phyloP scores from a whole-genome alignment of 176 grass and related monocot species.

The Cenchrus americanus region DNA sequence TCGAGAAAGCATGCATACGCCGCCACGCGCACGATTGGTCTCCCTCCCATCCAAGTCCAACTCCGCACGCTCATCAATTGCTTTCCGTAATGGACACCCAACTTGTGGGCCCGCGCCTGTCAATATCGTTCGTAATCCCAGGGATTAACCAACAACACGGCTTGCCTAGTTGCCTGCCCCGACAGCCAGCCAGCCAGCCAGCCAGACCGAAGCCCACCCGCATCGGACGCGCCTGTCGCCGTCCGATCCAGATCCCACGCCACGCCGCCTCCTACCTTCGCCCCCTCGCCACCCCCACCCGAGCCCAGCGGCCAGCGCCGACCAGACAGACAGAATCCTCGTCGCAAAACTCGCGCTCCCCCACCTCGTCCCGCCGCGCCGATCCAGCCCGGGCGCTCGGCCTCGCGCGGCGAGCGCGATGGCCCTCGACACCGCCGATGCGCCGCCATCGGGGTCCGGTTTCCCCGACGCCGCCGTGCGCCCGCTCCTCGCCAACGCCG shows the following conservation, averaged over 20 bases:
- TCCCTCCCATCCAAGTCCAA: no score
- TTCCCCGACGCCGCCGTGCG: constrained; percentile 35
- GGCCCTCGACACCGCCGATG: constrained; percentile 37
- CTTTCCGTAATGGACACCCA: constrained; percentile 4
- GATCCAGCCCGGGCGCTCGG: constrained; percentile 5
- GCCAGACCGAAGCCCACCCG: not conserved
- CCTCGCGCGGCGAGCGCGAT: constrained; percentile 20
- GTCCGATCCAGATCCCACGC: constrained; percentile 44
- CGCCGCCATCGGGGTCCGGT: constrained; percentile 4
- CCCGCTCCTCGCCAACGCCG: constrained; percentile 12
- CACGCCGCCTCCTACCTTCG: not conserved
- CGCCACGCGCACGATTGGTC: no score
- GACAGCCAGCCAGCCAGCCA: not conserved
- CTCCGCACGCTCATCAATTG: not conserved
- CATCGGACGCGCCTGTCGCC: not conserved
- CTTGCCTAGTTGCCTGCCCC: not conserved
- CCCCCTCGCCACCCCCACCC: no score
- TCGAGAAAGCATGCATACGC: no score
- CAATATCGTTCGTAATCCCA: not conserved
- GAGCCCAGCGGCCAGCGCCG: constrained; percentile 23
- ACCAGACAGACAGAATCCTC: constrained; percentile 23
- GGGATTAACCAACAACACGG: not conserved
- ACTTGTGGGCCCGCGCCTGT: not conserved
- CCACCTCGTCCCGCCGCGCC: not conserved
- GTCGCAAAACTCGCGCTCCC: not conserved